Percentiles rank a stretch among this genome's conserved stretches.
These are phyloP conservation scores for Coprinopsis strossmayeri DNA, from an alignment of 768 basidiomycete species.

Conservation along the genomic window DNA sequence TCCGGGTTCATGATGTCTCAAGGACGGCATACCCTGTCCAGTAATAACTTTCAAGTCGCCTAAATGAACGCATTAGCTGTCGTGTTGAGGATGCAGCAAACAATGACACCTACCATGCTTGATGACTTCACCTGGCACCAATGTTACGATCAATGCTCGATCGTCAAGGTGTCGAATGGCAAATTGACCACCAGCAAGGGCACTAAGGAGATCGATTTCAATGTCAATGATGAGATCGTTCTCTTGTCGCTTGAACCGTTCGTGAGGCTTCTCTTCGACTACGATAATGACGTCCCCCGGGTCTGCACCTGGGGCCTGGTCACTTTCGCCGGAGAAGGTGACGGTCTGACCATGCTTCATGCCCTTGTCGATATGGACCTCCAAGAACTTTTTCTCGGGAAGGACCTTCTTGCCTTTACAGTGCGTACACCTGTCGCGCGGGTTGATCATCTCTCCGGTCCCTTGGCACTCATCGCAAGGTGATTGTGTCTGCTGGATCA, in stretches of 20 bases:
- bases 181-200: conserved; percentile 88
- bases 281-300: conserved; percentile 95
- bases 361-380: conserved; percentile 97
- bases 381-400: conserved; percentile 93
- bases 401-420: conserved; percentile 96
- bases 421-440: conserved; percentile 83
- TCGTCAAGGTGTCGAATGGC: conserved; percentile 92
- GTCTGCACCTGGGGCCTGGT: conserved; percentile 82
- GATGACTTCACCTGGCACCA: conserved; percentile 85
- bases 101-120: conserved; percentile 69
- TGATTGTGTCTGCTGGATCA: conserved; percentile 99
- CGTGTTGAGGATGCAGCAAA: background rate
- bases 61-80: conserved; percentile 22
- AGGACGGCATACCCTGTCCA: conserved; percentile 98
- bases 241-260: conserved; percentile 81
- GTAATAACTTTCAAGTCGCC: conserved; percentile 87
- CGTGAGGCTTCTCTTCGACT: conserved; percentile 89
- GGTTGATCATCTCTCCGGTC: conserved; percentile 91
- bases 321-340: conserved; percentile 83
- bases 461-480: conserved; percentile 91
- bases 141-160: conserved; percentile 73
- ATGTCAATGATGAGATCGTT: conserved; percentile 82
- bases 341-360: conserved; percentile 95
- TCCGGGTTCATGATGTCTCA: conserved; percentile 94
- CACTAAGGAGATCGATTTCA: conserved; percentile 91